A percentile compares a stretch with the other conserved stretches of the same genome.
phyloP scores from a whole-genome alignment of 495 filamentous ascomycete species.

The Amorphotheca resinae region DNA sequence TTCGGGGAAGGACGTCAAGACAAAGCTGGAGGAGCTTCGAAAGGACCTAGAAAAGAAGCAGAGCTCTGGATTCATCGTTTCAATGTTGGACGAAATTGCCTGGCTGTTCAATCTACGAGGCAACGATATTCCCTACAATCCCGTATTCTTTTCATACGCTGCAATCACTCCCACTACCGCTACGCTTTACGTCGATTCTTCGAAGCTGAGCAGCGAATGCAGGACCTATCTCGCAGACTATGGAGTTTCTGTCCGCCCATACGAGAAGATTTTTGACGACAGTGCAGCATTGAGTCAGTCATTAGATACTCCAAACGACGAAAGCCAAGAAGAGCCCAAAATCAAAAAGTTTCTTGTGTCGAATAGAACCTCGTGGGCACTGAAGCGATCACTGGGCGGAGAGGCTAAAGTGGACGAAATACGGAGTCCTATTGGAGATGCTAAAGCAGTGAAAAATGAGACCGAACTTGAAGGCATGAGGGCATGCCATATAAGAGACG shows the following conservation, averaged over 20 bases:
- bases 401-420: slow-evolving; percentile 76
- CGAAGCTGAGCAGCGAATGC: slow-evolving; percentile 60
- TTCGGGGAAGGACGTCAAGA: slow-evolving; percentile 67
- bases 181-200: slow-evolving; percentile 72
- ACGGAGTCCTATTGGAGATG: slow-evolving; percentile 79
- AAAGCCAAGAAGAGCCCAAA: slow-evolving; percentile 17
- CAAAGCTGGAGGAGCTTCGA: slow-evolving; percentile 76
- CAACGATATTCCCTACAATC: slow-evolving; percentile 96
- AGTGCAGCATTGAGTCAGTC: slow-evolving; percentile 45
- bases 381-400: slow-evolving; percentile 80
- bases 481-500: slow-evolving; percentile 86
- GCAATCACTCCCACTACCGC: slow-evolving; percentile 71
- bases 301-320: slow-evolving; percentile 22
- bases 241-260: slow-evolving; percentile 64
- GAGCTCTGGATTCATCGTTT: slow-evolving; percentile 75
- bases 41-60: slow-evolving; percentile 92
- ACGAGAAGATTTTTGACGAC: slow-evolving; percentile 72
- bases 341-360: slow-evolving; percentile 74
- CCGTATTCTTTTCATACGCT: slow-evolving; percentile 97
- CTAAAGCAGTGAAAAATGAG: slow-evolving; percentile 96
- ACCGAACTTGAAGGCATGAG: slow-evolving; percentile 87
- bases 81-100: slow-evolving; percentile 93
- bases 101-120: slow-evolving; percentile 97
- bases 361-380: slow-evolving; percentile 84
- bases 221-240: slow-evolving; percentile 58